Conservation (phyloP, 495 filamentous ascomycete species). For the Podospora pseudoanserina region DNA sequence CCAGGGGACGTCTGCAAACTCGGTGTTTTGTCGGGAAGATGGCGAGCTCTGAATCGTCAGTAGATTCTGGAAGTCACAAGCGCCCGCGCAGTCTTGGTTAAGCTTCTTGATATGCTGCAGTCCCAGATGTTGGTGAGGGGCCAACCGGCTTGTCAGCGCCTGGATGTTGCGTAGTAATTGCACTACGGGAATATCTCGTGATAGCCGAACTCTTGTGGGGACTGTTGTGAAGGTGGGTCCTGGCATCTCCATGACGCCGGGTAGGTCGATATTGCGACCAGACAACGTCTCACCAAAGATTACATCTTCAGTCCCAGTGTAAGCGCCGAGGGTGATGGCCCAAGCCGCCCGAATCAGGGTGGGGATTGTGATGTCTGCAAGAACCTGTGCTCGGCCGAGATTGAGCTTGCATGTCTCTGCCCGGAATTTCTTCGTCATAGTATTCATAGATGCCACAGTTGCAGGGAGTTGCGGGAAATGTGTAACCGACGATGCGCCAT, state of each 20-base stretch:
- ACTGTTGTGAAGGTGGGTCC: constrained; percentile 58
- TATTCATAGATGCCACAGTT: neutral
- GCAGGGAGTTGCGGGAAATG: constrained; percentile 25
- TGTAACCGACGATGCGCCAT: constrained; percentile 12
- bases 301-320: constrained; percentile 41
- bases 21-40: neutral
- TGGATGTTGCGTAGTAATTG: constrained; percentile 33
- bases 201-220: constrained; percentile 43
- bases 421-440: constrained; percentile 11
- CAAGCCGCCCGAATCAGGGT: constrained; percentile 42
- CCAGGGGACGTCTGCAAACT: constrained; percentile 4
- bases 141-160: constrained; percentile 33
- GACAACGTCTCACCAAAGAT: constrained; percentile 42
- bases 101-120: constrained; percentile 42
- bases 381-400: constrained; percentile 11
- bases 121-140: constrained; percentile 44
- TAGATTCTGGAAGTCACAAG: constrained; percentile 41
- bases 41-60: constrained; percentile 36
- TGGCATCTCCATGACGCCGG: constrained; percentile 46
- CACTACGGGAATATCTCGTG: constrained; percentile 9
- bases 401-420: constrained; percentile 13
- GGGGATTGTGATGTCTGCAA: constrained; percentile 25
- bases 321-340: constrained; percentile 38
- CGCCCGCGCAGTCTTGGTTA: constrained; percentile 25
- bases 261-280: constrained; percentile 45